Evolutionary conservation across 495 filamentous ascomycete species (phyloP), one percentile per base, ranked within the genome.

Genomic region (Chaetomium cochliodes): DNA sequence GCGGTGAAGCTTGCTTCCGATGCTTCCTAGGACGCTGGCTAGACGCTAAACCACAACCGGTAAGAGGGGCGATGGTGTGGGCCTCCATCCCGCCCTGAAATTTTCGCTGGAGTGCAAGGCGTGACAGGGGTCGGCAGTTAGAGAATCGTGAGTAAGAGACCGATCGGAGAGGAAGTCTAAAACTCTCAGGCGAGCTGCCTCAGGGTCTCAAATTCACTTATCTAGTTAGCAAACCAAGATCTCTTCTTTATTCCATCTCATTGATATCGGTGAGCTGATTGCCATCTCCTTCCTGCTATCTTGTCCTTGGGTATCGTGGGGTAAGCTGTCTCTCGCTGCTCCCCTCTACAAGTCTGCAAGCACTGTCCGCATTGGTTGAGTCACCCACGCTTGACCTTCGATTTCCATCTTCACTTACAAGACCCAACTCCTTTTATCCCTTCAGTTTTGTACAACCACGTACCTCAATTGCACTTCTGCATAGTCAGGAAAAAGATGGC

Each of bases 1-100:
- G 73, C 73, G 73, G 73, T 75, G 71, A 73, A 56, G 1, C 39
- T 0, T 0, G 25, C 23, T 41, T 58, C 67, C 68, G 68, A 69
- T 62, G 67, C 66, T 73, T 33, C n/a, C 22, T 46, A 15, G 15
- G 41, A 26, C 41, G n/a, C 20, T 16, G 22, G 16, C n/a, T 8
- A 22, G n/a, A 16, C 63, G 67, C 73, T 74, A 73, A 65, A 41
- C 70, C 39, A 23, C 23, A 67, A 67, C 1, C 9, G 41, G 72
- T 71, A 73, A 61, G 72, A 73, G 70, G 68, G 72, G 72, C 63
- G 66, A 37, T 42, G 22, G 46, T 23, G 23, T 12, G 46, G 22
- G 30, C 33, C 42, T 33, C 60, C 18, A 25, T 60, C 28, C 49
- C 60, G 50, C 37, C 58, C 41, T 8, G 53, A 67, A 52, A 58